Conservation (phyloP, 2,329 filamentous ascomycete genomes). For the Colletotrichum eleusines region DNA sequence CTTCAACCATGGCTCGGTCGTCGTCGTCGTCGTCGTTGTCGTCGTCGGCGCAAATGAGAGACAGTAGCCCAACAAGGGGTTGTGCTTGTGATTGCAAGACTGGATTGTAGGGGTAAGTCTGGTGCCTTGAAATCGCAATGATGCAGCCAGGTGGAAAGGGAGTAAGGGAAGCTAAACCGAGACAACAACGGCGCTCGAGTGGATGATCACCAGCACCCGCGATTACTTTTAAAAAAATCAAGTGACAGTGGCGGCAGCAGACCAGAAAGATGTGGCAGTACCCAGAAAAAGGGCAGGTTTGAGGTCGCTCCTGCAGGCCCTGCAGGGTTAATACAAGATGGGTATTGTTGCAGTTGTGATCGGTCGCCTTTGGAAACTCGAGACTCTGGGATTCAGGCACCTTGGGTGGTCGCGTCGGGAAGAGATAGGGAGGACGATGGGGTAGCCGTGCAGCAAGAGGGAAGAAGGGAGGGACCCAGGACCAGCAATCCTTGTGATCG, state of each 20-base stretch:
- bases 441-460: conserved; percentile 17
- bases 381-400: not conserved
- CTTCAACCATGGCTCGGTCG: conserved; percentile 12
- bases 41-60: conserved; percentile 10
- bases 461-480: conserved; percentile 16
- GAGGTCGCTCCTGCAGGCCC: conserved; percentile 24
- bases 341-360: conserved; percentile 17
- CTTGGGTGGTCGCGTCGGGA: conserved; percentile 10
- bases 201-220: conserved; percentile 1
- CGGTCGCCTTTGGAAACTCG: conserved; percentile 1
- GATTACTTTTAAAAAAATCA: not conserved
- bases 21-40: not conserved
- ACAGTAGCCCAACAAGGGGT: conserved; percentile 19
- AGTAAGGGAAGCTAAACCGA: conserved; percentile 16
- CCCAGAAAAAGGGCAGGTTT: not conserved
- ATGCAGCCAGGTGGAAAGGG: not conserved
- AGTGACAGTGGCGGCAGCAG: not conserved
- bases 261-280: not conserved
- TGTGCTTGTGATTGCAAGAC: not conserved
- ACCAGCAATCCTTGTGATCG: conserved; percentile 34
- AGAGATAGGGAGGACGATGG: conserved; percentile 37
- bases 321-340: conserved; percentile 34
- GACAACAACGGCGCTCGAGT: conserved; percentile 17
- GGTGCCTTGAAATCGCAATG: conserved; percentile 2
- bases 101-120: conserved; percentile 11